A percentile compares a stretch with the other conserved stretches of the same genome.
These are phyloP conservation scores for Marasmius fiardii DNA, from an alignment of 1,284 basidiomycete genomes.

Conservation along the genomic window DNA sequence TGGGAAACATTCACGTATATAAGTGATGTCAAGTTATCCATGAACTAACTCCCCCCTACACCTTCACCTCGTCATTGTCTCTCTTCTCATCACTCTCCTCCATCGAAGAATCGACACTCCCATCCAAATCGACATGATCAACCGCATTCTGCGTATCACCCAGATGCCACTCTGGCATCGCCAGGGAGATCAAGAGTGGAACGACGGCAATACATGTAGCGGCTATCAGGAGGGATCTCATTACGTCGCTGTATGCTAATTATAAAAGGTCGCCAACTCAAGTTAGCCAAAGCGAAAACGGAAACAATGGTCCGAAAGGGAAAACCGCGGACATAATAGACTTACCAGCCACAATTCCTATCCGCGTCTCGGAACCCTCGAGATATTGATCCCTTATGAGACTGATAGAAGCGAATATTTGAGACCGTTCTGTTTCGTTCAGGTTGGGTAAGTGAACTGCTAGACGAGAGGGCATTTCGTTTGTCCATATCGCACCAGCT, in stretches of 20 bases:
- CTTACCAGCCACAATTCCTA: slow-evolving; percentile 53
- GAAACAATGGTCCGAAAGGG: no score
- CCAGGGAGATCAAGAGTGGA: slow-evolving; percentile 35
- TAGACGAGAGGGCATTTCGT: slow-evolving; percentile 58
- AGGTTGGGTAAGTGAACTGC: slow-evolving; percentile 47
- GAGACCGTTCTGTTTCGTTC: slow-evolving; percentile 29
- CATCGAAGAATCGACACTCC: background rate
- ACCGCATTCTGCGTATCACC: slow-evolving; percentile 45
- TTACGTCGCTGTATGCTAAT: slow-evolving; percentile 50
- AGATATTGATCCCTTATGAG: slow-evolving; percentile 39
- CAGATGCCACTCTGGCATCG: slow-evolving; percentile 46
- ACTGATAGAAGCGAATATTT: slow-evolving; percentile 51
- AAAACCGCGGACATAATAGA: slow-evolving; percentile 5
- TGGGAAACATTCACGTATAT: no score
- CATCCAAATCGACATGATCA: slow-evolving; percentile 21
- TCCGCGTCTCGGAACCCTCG: slow-evolving; percentile 47
- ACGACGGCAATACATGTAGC: slow-evolving; percentile 38
- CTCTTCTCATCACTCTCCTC: no score
- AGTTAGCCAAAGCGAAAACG: background rate
- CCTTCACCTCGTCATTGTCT: no score
- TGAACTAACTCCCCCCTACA: no score
- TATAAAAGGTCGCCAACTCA: background rate
- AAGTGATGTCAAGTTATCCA: no score
- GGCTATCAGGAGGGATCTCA: slow-evolving; percentile 49
- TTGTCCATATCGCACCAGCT: slow-evolving; percentile 63